Evolutionary conservation across 176 grass and related monocot species (phyloP).

Genomic region (Aegilops bicornis): DNA sequence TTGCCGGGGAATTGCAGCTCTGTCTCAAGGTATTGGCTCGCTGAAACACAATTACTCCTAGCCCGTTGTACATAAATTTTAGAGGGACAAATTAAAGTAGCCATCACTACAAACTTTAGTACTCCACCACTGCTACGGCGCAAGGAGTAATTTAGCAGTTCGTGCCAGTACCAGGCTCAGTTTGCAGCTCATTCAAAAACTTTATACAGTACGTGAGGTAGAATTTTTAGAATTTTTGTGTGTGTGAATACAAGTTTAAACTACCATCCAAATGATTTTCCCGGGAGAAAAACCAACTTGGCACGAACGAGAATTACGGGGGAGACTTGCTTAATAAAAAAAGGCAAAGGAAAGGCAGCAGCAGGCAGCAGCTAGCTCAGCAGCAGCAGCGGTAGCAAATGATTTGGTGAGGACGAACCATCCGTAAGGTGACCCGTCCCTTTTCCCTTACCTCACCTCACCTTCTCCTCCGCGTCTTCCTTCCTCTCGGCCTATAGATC

Average conservation of each 20-base stretch:
- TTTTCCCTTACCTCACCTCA: conserved; percentile 63
- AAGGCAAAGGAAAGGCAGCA: neutral
- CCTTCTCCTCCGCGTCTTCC: neutral
- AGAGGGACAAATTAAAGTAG: neutral
- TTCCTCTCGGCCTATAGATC: conserved; percentile 45
- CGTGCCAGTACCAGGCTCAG: neutral
- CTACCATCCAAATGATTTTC: neutral
- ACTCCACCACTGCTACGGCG: neutral
- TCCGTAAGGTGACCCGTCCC: conserved; percentile 72
- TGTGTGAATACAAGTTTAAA: neutral
- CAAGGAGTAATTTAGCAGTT: neutral
- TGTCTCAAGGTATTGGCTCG: neutral
- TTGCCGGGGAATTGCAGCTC: neutral
- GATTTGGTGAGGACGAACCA: conserved; percentile 71
- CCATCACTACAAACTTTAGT: neutral
- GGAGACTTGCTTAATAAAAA: neutral
- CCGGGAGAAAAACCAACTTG: neutral
- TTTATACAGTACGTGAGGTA: neutral
- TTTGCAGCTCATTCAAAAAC: neutral
- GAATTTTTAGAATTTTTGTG: neutral
- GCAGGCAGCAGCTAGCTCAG: conserved; percentile 1
- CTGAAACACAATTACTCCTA: neutral
- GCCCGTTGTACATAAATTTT: neutral
- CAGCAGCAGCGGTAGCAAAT: conserved; percentile 35
- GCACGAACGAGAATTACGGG: neutral